Conservation (phyloP, 805 yeast species). For the Metschnikowia matae region DNA sequence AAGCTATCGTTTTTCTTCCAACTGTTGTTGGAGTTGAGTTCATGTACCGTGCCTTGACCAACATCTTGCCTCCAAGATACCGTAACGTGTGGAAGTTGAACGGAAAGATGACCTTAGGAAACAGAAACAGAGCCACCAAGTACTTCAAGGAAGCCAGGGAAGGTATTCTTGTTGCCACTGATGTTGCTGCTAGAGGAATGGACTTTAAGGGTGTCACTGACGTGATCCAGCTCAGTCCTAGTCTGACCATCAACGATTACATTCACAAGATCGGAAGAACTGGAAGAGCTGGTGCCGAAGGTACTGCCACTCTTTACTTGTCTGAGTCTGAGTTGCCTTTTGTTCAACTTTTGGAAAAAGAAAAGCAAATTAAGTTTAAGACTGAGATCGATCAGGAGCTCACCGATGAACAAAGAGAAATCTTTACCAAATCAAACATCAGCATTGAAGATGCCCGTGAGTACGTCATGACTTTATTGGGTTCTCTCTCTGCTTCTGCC, state of each 20-base stretch:
- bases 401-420: slow-evolving; percentile 29
- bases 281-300: slow-evolving; percentile 84
- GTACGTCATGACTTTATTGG: slow-evolving; percentile 24
- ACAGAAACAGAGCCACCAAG: slow-evolving; percentile 58
- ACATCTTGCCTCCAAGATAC: slow-evolving; percentile 7
- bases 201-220: slow-evolving; percentile 87
- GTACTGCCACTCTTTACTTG: slow-evolving; percentile 62
- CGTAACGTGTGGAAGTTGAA: slow-evolving; percentile 42
- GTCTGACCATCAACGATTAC: slow-evolving; percentile 70
- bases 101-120: slow-evolving; percentile 69
- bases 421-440: slow-evolving; percentile 16
- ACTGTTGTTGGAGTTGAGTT: slow-evolving; percentile 67
- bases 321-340: slow-evolving; percentile 56
- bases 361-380: slow-evolving; percentile 53
- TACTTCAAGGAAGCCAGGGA: slow-evolving; percentile 40
- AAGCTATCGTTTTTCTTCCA: slow-evolving; percentile 80
- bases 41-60: slow-evolving; percentile 40
- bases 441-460: slow-evolving; percentile 22
- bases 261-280: slow-evolving; percentile 95
- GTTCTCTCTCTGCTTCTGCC: slow-evolving; percentile 26
- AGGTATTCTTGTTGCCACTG: slow-evolving; percentile 77
- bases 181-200: slow-evolving; percentile 95
- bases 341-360: slow-evolving; percentile 41
- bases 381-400: slow-evolving; percentile 39
- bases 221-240: slow-evolving; percentile 80